Evolutionary conservation across 139 green algal species (phyloP).

Genomic region (Pleodorina starrii): DNA sequence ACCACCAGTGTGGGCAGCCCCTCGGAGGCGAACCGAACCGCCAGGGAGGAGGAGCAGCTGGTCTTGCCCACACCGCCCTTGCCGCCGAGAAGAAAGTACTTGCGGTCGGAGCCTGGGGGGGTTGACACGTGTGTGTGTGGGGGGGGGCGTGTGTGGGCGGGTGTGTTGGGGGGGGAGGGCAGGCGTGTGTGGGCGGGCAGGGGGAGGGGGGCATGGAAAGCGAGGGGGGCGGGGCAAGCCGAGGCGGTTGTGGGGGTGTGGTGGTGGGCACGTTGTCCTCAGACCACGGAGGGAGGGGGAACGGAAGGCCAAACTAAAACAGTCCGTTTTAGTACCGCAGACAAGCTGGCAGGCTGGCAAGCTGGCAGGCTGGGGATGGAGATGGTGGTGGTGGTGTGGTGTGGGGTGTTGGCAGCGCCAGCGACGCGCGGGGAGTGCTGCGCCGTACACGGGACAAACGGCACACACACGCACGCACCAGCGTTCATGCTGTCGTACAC

Average conservation of each 20-base stretch:
- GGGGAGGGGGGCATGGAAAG: not conserved
- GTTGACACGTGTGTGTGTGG: no score
- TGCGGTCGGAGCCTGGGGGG: slow-evolving; percentile 59
- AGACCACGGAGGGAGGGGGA: no score
- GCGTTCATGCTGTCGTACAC: slow-evolving; percentile 68
- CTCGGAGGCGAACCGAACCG: slow-evolving; percentile 76
- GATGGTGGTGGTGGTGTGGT: no score
- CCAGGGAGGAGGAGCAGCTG: slow-evolving; percentile 85
- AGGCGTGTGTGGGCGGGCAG: no score
- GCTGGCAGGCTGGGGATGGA: no score
- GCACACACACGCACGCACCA: slow-evolving; percentile 59
- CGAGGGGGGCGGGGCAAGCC: no score
- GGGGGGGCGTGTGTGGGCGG: not conserved
- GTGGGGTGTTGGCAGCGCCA: no score
- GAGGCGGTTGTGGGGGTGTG: no score
- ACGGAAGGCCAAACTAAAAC: not conserved
- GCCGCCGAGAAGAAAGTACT: slow-evolving; percentile 92
- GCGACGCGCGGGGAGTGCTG: no score
- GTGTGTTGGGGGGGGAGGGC: not conserved
- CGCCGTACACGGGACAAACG: no score
- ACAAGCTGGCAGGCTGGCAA: no score
- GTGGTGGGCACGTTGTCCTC: not conserved
- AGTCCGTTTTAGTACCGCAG: no score
- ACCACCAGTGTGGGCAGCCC: slow-evolving; percentile 94
- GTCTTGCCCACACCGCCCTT: slow-evolving; percentile 99